These are phyloP conservation scores for Exophiala sp. DNA, from an alignment of 2,329 filamentous ascomycete genomes.

Conservation along the genomic window DNA sequence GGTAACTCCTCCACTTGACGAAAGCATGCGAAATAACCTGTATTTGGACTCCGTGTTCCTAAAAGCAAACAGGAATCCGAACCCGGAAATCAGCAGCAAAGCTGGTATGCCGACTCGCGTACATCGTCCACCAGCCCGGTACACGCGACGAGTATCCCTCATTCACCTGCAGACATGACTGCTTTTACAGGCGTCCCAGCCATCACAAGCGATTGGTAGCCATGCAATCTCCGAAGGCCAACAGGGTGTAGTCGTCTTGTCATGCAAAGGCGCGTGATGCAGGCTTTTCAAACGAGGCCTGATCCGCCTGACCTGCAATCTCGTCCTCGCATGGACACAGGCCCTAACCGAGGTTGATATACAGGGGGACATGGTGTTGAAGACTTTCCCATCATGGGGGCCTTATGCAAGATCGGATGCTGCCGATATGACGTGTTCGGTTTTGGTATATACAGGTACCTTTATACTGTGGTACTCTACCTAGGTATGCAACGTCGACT, in stretches of 20 bases:
- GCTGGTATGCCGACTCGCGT: neutral
- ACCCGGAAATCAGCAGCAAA: too few relatives aligned
- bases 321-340: too few relatives aligned
- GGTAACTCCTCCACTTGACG: too few relatives aligned
- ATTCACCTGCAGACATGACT: neutral
- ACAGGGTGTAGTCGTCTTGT: neutral
- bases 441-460: too few relatives aligned
- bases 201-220: neutral
- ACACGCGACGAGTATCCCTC: neutral
- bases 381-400: neutral
- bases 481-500: too few relatives aligned
- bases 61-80: too few relatives aligned
- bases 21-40: too few relatives aligned
- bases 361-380: neutral
- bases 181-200: neutral
- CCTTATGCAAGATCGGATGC: slow-evolving; percentile 1
- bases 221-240: neutral
- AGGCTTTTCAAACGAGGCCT: neutral
- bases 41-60: too few relatives aligned
- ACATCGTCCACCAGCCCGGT: neutral
- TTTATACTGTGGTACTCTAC: too few relatives aligned
- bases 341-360: too few relatives aligned
- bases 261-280: neutral
- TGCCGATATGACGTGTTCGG: slow-evolving; percentile 1
- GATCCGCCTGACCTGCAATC: neutral